phyloP scores from a whole-genome alignment of 164 flowering plant genomes.

The Chloranthus sessilifolius region DNA sequence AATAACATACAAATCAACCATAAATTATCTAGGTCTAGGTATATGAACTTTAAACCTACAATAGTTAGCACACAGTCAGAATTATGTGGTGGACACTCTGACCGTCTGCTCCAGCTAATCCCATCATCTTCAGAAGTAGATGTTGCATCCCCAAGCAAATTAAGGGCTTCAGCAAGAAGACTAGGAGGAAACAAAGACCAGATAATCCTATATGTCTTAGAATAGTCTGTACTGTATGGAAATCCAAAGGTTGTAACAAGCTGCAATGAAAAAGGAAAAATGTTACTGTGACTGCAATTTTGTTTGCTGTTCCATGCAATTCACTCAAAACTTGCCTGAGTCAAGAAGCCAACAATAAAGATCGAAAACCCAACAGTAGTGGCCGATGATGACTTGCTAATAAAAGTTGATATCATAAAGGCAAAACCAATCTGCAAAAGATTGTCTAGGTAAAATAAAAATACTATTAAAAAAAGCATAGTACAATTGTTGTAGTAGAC shows the following conservation, averaged over 20 bases:
- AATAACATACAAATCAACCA: background rate
- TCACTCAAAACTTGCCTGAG: conserved; percentile 56
- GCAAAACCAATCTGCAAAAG: conserved; percentile 62
- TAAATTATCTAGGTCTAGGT: background rate
- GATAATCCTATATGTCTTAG: conserved; percentile 24
- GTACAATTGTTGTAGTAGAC: background rate
- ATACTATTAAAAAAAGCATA: background rate
- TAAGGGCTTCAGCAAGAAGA: conserved; percentile 62
- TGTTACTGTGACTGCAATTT: conserved; percentile 5
- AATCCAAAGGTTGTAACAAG: conserved; percentile 77
- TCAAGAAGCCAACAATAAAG: conserved; percentile 73
- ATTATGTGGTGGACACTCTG: conserved; percentile 52
- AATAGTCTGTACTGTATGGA: conserved; percentile 41
- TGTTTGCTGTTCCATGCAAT: background rate
- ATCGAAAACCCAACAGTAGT: conserved; percentile 77
- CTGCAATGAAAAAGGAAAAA: conserved; percentile 32
- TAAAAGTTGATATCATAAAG: conserved; percentile 79
- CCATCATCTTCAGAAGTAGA: conserved; percentile 62
- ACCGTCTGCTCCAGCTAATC: conserved; percentile 70
- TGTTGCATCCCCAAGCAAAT: conserved; percentile 60
- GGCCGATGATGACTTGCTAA: conserved; percentile 81
- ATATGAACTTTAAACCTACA: conserved; percentile 35
- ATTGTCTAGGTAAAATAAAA: conserved; percentile 2
- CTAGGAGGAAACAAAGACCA: conserved; percentile 96
- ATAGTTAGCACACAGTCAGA: conserved; percentile 61